Evolutionary conservation across 2,329 filamentous ascomycete genomes (phyloP), one percentile per base, ranked within the genome.

Genomic region (Ophiobolus disseminans): DNA sequence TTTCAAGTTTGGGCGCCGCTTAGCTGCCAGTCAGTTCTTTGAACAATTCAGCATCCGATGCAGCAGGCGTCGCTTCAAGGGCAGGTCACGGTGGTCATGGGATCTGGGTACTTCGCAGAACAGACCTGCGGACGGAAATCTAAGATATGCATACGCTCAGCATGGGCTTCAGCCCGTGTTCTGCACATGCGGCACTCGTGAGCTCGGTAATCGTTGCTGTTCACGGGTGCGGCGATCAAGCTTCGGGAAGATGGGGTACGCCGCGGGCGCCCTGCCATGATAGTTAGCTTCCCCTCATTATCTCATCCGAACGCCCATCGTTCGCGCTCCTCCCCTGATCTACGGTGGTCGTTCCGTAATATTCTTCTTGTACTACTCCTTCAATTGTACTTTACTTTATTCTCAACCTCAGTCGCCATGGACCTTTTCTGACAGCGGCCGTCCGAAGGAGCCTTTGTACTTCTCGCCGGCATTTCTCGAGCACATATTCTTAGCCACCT

Each of bases 381-480:
- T 25, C 19, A 34, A 42, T 23, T 22, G n/a, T 36, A 40, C 43
- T 23, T 20, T 35, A 34, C 28, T 34, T 16, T 13, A 14, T 47
- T 42, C 35, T 30, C 11, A 40, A 7, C 41, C 20, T 17, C 14
- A 26, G 30, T 45, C 46, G 39, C 35, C 36, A 62, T 62, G 58
- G 50, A 52, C 36, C 47, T 40, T 54, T 62, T 55, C 45, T 70
- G 48, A 41, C 49, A 37, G 38, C 45, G 40, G 45, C 53, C 48
- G 57, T 55, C 49, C n/a, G 22, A 37, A 40, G 46, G 58, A 55
- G 62, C 63, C 62, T 60, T 45, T 48, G 57, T 38, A 59, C 16
- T 44, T 30, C 41, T 9, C 21, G 6, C 13, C 35, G 5, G 13
- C 17, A 9, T n/a, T 9, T 22, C 35, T 28, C 19, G 21, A 32